Evolutionary conservation across 1,139 yeast species (phyloP), one percentile per base, ranked within the genome.

Genomic region (Sugiyamaella sp.): DNA sequence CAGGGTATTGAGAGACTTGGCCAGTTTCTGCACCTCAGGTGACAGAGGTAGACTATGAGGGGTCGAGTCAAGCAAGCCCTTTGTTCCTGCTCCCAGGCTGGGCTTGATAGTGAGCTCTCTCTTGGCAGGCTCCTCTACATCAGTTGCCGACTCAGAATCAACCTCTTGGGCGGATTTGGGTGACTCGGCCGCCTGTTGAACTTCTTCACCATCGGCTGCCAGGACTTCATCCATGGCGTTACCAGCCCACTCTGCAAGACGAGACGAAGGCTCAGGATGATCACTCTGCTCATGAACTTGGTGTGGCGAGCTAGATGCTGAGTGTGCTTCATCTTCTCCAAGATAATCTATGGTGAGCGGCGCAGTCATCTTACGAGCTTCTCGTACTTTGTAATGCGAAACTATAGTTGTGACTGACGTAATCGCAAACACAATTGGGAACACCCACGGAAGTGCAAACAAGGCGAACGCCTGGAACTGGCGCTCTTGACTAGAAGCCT

Each of bases 1-100:
- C n/a, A 88, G 68, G 2, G 69, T 63, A 68, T 88, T 87, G 65
- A 89, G 74, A 57, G 78, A 77, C 19, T 72, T 70, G 37, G 86
- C 78, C 53, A 85, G 83, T 24, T 68, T 72, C 46, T 69, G 61
- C 64, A 86, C 91, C 19, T 58, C 45, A 2, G 53, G 45, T 4
- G 56, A 49, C 35, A 70, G 56, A 10, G 52, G 46, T 21, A 63
- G 53, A 24, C 41, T 33, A 54, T 67, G 54, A 4, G 63, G 62
- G 1, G 63, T 58, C 17, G 60, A 52, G 29, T 58, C 60, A 14
- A 61, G 41, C 41, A 62, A 55, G 4, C 65, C 66, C 9, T 55
- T 50, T 17, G 49, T 45, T 5, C 61, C 60, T 19, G 45, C 49
- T 4, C 61, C 62, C 3, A 29, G 32, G 20, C 52, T 60, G 57